Percentiles rank a stretch among this genome's conserved stretches.
Evolutionary conservation across 495 filamentous ascomycete genomes (phyloP).

Genomic region (Thozetella sp.): DNA sequence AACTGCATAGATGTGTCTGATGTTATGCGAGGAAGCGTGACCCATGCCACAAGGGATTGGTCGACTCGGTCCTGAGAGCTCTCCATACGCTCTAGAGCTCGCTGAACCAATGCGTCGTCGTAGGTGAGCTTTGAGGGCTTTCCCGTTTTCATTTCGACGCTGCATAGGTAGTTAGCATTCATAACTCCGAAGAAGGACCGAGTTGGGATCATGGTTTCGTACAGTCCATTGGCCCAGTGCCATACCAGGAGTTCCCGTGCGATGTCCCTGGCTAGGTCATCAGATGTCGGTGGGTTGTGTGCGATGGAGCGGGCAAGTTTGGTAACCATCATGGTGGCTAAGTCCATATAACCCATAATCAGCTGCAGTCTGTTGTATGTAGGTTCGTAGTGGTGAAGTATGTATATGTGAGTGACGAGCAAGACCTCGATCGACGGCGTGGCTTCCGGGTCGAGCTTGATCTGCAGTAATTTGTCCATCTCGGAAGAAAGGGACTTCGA

Average conservation of each 20-base stretch:
- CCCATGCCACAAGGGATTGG: neutral
- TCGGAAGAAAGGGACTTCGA: neutral
- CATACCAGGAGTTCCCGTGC: no score
- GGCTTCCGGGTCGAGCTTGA: neutral
- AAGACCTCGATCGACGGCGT: neutral
- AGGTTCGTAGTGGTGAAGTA: neutral
- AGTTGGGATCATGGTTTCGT: no score
- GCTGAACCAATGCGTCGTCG: neutral
- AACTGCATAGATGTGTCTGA: neutral
- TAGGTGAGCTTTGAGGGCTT: neutral
- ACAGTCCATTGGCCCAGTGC: no score
- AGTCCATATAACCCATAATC: neutral
- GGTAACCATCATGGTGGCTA: neutral
- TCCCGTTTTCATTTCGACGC: neutral
- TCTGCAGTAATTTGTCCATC: neutral
- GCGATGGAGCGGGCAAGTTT: neutral
- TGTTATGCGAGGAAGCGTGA: neutral
- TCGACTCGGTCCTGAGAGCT: neutral
- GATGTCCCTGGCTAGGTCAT: no score
- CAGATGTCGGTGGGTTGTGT: no score
- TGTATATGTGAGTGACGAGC: neutral
- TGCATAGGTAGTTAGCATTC: no score
- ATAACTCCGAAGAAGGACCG: no score
- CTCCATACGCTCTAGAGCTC: neutral
- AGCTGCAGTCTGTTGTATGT: neutral